A percentile compares a stretch with the other conserved stretches of the same genome.
These are phyloP conservation scores for Fusarium marasasianum DNA, from an alignment of 2,329 filamentous ascomycete species.

Conservation along the genomic window DNA sequence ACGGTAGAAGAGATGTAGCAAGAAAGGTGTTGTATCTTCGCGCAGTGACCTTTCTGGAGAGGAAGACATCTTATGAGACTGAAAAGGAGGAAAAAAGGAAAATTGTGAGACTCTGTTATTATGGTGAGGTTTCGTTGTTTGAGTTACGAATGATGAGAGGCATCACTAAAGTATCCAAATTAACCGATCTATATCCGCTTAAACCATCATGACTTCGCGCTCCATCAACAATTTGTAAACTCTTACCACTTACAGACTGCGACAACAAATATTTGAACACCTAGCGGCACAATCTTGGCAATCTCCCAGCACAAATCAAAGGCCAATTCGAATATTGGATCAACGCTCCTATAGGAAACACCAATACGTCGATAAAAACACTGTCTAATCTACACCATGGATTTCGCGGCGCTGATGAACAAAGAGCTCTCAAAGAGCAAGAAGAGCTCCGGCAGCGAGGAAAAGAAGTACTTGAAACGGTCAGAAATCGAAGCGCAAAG, in stretches of 20 bases:
- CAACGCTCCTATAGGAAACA: background rate
- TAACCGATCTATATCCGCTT: conserved; percentile 39
- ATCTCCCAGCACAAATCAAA: background rate
- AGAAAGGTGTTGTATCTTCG: conserved; percentile 81
- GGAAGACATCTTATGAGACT: conserved; percentile 19
- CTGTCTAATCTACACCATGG: conserved; percentile 67
- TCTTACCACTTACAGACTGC: conserved; percentile 13
- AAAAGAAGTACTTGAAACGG: conserved; percentile 84
- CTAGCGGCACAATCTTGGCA: background rate
- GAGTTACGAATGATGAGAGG: background rate
- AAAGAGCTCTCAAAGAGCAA: conserved; percentile 90
- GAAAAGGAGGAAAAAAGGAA: background rate
- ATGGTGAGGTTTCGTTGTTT: background rate
- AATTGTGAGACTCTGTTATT: background rate
- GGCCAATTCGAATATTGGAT: too few relatives aligned
- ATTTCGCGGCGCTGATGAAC: conserved; percentile 94
- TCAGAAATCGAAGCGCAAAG: conserved; percentile 87
- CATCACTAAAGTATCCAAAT: conserved; percentile 9
- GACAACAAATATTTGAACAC: conserved; percentile 4
- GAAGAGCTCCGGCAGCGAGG: conserved; percentile 53
- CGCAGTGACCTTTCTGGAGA: conserved; percentile 60
- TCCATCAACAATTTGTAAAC: background rate
- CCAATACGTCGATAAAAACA: background rate
- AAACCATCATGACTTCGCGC: conserved; percentile 29
- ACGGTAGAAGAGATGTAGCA: conserved; percentile 86